phyloP scores from a whole-genome alignment of 169 alveolate species.

The Theileria orientalis region DNA sequence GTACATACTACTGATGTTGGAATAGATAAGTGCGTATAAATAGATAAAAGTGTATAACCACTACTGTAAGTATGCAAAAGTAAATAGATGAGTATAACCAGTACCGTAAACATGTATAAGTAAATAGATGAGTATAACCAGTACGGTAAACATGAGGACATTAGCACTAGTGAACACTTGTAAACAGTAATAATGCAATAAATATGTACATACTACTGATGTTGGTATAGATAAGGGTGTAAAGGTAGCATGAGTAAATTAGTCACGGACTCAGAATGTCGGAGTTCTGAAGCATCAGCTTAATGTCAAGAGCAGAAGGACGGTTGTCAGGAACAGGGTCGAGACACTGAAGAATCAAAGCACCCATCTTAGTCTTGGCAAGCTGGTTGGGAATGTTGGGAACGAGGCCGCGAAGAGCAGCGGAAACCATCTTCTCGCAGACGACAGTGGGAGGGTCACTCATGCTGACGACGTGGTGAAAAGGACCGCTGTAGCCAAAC shows the following conservation, averaged over 20 bases:
- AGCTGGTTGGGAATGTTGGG: constrained; percentile 68
- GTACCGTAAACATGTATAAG: too few relatives aligned
- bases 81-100: too few relatives aligned
- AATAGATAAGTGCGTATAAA: too few relatives aligned
- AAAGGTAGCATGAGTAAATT: too few relatives aligned
- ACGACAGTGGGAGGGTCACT: constrained; percentile 71
- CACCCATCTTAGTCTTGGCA: constrained; percentile 71
- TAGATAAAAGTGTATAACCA: too few relatives aligned
- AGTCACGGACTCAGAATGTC: too few relatives aligned
- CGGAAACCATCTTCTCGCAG: constrained; percentile 72
- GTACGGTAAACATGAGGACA: too few relatives aligned
- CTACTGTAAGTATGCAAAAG: too few relatives aligned
- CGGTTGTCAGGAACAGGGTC: constrained; percentile 71
- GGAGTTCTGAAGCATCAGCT: constrained; percentile 64
- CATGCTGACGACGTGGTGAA: constrained; percentile 76
- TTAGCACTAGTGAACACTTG: too few relatives aligned
- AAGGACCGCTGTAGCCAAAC: constrained; percentile 78
- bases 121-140: too few relatives aligned
- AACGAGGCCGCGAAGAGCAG: constrained; percentile 66
- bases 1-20: background rate
- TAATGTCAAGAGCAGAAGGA: constrained; percentile 80
- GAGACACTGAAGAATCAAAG: constrained; percentile 72
- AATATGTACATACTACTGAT: background rate
- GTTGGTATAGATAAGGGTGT: too few relatives aligned
- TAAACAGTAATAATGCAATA: too few relatives aligned